Percentiles rank a stretch among this genome's conserved stretches.
These are phyloP conservation scores for Biscogniauxia sp. DNA, from an alignment of 2,329 filamentous ascomycete species.

Conservation along the genomic window DNA sequence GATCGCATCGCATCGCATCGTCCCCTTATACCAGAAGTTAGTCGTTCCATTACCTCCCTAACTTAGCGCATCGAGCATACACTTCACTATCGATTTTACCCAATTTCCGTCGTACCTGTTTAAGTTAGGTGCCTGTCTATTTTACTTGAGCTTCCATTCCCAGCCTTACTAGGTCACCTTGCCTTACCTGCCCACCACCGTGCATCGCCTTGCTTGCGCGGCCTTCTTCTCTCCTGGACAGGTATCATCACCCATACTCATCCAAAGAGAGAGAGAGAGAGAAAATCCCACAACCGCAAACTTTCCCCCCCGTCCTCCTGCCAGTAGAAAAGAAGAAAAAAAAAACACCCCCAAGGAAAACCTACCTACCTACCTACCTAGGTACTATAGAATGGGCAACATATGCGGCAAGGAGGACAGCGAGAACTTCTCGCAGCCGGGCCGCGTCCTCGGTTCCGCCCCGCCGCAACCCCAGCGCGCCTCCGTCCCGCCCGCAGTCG, in stretches of 20 bases:
- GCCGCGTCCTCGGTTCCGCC: slow-evolving; percentile 66
- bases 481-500: slow-evolving; percentile 51
- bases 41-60: neutral
- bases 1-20: neutral
- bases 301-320: too few relatives aligned
- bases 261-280: neutral
- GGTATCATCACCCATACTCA: too few relatives aligned
- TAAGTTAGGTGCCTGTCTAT: too few relatives aligned
- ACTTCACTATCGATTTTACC: neutral
- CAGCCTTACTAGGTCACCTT: too few relatives aligned
- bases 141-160: too few relatives aligned
- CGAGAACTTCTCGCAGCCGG: slow-evolving; percentile 69
- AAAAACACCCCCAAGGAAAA: too few relatives aligned
- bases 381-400: slow-evolving; percentile 66
- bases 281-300: neutral
- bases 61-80: neutral
- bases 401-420: slow-evolving; percentile 73
- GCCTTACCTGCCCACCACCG: too few relatives aligned
- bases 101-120: too few relatives aligned
- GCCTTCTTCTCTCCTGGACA: neutral
- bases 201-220: neutral
- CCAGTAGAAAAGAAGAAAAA: neutral
- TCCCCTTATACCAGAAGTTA: neutral
- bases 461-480: slow-evolving; percentile 48
- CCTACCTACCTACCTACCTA: too few relatives aligned